Evolutionary conservation across 345 rosid genomes (phyloP).

Genomic region (Hypericum androsaemum): DNA sequence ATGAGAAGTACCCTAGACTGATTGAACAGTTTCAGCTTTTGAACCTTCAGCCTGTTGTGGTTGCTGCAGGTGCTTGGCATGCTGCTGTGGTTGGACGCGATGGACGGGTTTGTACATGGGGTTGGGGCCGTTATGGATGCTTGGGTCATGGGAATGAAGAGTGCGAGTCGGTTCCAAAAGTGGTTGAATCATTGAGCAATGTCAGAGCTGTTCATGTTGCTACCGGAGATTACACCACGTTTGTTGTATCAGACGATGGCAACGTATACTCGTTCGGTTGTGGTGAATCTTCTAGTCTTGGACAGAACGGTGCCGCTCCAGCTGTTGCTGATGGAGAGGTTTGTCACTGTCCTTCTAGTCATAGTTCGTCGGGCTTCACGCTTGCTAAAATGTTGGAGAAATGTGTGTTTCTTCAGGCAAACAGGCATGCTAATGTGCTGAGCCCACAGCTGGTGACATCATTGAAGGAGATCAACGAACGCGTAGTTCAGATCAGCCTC

Average conservation of each 20-base stretch:
- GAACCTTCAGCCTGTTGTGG: constrained; percentile 75
- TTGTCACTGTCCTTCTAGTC: background rate
- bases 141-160: constrained; percentile 94
- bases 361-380: background rate
- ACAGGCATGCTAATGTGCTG: constrained; percentile 53
- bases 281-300: constrained; percentile 89
- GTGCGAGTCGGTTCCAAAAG: constrained; percentile 63
- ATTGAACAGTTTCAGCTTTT: constrained; percentile 65
- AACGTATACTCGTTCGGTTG: constrained; percentile 93
- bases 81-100: constrained; percentile 91
- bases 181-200: constrained; percentile 54
- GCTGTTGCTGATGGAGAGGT: constrained; percentile 52
- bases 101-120: constrained; percentile 96
- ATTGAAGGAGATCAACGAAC: constrained; percentile 60
- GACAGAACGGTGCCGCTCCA: constrained; percentile 35
- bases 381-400: background rate
- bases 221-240: constrained; percentile 88
- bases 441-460: constrained; percentile 63
- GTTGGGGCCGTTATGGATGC: constrained; percentile 96
- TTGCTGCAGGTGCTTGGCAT: constrained; percentile 98
- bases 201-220: constrained; percentile 84
- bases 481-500: constrained; percentile 78
- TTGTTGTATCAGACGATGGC: constrained; percentile 75
- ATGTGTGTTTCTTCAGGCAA: constrained; percentile 28
- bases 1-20: constrained; percentile 79